A percentile compares a stretch with the other conserved stretches of the same genome.
These are phyloP conservation scores for Cucumis melo DNA, from an alignment of 306 rosid species.

Conservation along the genomic window DNA sequence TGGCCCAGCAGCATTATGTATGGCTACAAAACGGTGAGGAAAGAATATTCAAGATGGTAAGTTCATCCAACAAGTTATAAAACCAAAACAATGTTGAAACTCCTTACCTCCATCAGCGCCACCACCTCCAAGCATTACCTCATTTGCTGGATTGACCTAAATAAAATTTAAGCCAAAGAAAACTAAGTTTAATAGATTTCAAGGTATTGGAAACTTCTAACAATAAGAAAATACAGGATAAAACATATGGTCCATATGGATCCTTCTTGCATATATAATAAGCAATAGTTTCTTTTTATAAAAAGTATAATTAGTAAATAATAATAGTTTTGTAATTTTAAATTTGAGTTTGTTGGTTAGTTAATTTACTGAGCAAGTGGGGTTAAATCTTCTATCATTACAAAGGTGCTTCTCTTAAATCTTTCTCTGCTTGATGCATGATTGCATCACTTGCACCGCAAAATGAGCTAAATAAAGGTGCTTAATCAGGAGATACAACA, in stretches of 20 bases:
- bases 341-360: neutral
- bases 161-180: neutral
- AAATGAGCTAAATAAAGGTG: neutral
- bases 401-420: neutral
- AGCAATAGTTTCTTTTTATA: neutral
- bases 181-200: neutral
- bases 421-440: neutral
- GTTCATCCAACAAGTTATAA: neutral
- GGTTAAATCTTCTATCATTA: neutral
- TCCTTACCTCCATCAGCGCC: constrained; percentile 89
- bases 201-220: neutral
- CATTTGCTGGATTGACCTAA: constrained; percentile 90
- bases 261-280: neutral
- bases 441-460: neutral
- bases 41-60: neutral
- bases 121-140: constrained; percentile 90
- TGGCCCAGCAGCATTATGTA: constrained; percentile 79
- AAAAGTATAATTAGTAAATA: neutral
- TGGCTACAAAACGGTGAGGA: constrained; percentile 27
- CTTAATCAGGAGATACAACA: neutral
- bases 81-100: neutral
- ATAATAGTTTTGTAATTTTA: neutral
- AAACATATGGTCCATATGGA: neutral
- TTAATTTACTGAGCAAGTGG: neutral
- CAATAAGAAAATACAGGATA: neutral